A percentile compares a stretch with the other conserved stretches of the same genome.
Conservation (phyloP, 352 stramenopile species). For the Phytophthora cajani region DNA sequence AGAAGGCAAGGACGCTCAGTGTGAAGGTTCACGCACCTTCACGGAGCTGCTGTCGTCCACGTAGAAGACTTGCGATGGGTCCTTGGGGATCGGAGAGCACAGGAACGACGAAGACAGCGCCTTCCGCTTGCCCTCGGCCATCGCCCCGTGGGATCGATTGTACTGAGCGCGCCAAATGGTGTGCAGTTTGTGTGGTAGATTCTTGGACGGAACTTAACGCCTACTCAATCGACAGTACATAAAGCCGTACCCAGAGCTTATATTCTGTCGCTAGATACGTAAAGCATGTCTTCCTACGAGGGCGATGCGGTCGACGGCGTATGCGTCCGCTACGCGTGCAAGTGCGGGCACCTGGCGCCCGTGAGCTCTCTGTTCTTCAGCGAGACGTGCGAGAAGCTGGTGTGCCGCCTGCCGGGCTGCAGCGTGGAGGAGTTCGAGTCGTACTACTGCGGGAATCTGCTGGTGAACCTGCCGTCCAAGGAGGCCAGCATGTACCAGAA, state of each 20-base stretch:
- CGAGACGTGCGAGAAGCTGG: slow-evolving; percentile 75
- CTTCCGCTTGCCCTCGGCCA: slow-evolving; percentile 42
- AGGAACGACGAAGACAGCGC: slow-evolving; percentile 57
- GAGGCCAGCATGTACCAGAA: slow-evolving; percentile 90
- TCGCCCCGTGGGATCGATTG: slow-evolving; percentile 14
- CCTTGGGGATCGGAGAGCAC: slow-evolving; percentile 72
- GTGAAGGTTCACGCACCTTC: slow-evolving; percentile 12
- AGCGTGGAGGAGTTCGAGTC: slow-evolving; percentile 89
- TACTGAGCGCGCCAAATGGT: not conserved
- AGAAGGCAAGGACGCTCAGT: not conserved
- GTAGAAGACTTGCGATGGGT: slow-evolving; percentile 67
- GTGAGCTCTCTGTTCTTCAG: slow-evolving; percentile 76
- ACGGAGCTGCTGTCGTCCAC: slow-evolving; percentile 44
- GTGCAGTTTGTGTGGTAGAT: not conserved
- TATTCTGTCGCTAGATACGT: not conserved
- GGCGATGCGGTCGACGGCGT: slow-evolving; percentile 32
- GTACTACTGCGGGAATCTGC: slow-evolving; percentile 86
- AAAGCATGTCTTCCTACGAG: not conserved
- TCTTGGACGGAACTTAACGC: not conserved
- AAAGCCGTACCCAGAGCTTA: not conserved
- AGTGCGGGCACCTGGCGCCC: slow-evolving; percentile 70
- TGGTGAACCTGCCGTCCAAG: slow-evolving; percentile 89
- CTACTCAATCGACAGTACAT: not conserved
- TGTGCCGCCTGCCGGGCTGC: slow-evolving; percentile 73
- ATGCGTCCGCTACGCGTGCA: slow-evolving; percentile 74